Percentiles rank a stretch among this genome's conserved stretches.
phyloP scores from a whole-genome alignment of 805 yeast species.

The Candida jianshihensis region DNA sequence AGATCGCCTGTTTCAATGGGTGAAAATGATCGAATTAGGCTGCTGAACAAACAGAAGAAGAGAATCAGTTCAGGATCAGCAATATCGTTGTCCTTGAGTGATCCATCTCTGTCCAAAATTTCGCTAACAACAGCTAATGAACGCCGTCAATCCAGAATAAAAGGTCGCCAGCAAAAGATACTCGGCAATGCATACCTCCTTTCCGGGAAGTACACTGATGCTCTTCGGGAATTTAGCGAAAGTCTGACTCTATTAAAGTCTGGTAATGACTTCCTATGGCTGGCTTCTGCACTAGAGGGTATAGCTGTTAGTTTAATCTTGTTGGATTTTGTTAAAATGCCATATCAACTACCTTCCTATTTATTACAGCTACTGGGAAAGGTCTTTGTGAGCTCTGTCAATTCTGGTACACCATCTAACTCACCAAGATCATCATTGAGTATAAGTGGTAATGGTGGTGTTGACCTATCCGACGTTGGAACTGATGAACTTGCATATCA shows the following conservation, averaged over 20 bases:
- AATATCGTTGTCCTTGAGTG: slow-evolving; percentile 16
- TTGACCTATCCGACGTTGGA: slow-evolving; percentile 15
- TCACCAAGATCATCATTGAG: slow-evolving; percentile 45
- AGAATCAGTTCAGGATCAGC: slow-evolving; percentile 25
- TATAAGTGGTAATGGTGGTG: slow-evolving; percentile 5
- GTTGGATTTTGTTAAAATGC: slow-evolving; percentile 47
- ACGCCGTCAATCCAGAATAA: slow-evolving; percentile 38
- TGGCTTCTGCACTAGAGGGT: slow-evolving; percentile 83
- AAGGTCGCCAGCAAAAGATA: slow-evolving; percentile 71
- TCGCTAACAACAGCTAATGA: slow-evolving; percentile 27
- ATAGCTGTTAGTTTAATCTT: slow-evolving; percentile 60
- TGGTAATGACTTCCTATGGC: slow-evolving; percentile 76
- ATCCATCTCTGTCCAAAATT: slow-evolving; percentile 29
- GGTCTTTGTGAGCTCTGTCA: neutral
- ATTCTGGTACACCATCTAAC: slow-evolving; percentile 26
- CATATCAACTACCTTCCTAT: slow-evolving; percentile 34
- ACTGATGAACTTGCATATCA: slow-evolving; percentile 32
- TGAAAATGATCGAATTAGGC: slow-evolving; percentile 37
- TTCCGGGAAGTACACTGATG: slow-evolving; percentile 72
- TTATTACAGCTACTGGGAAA: slow-evolving; percentile 23
- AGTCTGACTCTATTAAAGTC: slow-evolving; percentile 53
- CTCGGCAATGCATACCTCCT: slow-evolving; percentile 71
- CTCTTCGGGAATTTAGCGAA: slow-evolving; percentile 68
- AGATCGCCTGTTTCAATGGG: slow-evolving; percentile 72
- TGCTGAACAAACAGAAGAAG: slow-evolving; percentile 34